Conservation (phyloP, 495 filamentous ascomycete genomes). For the Thozetella sp. region DNA sequence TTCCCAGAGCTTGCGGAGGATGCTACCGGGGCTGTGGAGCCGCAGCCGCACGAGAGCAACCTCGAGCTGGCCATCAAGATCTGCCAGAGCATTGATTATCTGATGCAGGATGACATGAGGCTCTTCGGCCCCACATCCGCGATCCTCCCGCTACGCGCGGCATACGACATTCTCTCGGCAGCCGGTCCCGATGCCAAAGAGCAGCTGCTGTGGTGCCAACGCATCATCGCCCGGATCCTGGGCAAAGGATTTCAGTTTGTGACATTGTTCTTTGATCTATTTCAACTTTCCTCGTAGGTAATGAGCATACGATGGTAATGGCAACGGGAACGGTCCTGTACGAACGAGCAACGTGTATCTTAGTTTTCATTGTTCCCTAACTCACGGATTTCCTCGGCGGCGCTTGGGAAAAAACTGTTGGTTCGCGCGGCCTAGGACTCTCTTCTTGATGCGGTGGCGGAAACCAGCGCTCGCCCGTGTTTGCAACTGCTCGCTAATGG, state of each 20-base stretch:
- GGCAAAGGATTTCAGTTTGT: constrained; percentile 11
- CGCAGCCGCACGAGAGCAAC: constrained; percentile 2
- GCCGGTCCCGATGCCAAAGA: constrained; percentile 6
- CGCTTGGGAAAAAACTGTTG: too few relatives aligned
- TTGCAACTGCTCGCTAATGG: too few relatives aligned
- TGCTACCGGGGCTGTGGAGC: neutral
- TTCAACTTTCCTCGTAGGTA: too few relatives aligned
- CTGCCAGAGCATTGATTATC: constrained; percentile 36
- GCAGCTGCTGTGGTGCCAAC: constrained; percentile 15
- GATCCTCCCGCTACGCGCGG: constrained; percentile 22
- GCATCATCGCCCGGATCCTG: constrained; percentile 4
- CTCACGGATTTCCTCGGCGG: too few relatives aligned
- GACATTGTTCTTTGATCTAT: constrained; percentile 19
- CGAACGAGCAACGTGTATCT: too few relatives aligned
- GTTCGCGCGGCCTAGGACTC: too few relatives aligned
- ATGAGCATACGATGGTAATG: too few relatives aligned
- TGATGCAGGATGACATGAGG: constrained; percentile 40
- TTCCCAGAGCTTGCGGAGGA: constrained; percentile 7
- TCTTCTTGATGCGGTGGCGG: too few relatives aligned
- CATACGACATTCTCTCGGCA: constrained; percentile 12
- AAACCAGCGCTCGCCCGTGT: too few relatives aligned
- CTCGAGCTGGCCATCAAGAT: constrained; percentile 23
- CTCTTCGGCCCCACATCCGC: constrained; percentile 40
- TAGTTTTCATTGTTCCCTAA: too few relatives aligned
- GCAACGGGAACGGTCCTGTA: too few relatives aligned